Evolutionary conservation across 2,329 filamentous ascomycete genomes (phyloP), one percentile per base, ranked within the genome.

Genomic region (Stachybotrys elegans): DNA sequence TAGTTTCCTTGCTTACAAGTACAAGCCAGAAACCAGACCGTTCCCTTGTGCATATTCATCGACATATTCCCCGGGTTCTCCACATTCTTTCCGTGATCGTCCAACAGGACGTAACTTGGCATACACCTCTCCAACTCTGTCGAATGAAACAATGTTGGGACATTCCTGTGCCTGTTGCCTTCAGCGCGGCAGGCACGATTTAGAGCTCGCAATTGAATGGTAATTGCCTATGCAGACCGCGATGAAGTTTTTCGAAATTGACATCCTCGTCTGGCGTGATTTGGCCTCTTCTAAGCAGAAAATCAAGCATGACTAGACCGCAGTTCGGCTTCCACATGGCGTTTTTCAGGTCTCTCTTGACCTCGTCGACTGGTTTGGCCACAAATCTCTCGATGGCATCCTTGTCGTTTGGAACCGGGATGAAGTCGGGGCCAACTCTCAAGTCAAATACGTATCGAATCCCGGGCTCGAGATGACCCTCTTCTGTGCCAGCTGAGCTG

Each of bases 271-370:
- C 46, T 7, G 48, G 50, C 11, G 40, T 50, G 32, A 65, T 46
- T 25, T 57, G 54, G 5, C 55, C 51, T 43, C 59, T 58, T 16
- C 62, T 58, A 12, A 61, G 44, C 31, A 68, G 45, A 40, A 66
- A 68, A 36, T 66, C 61, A 20, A 68, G 50, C 59, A 66, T 66
- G n/a, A 65, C 62, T 6, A 67, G 48, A n/a, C 56, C 65, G 38
- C 61, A 65, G 42, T 66, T 67, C n/a, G 64, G 63, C 51, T 68
- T 68, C 65, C 65, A 68, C 22, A 43, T 43, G 8, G 49, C 42
- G 5, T 43, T 43, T 16, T 50, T 47, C 37, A 67, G 49, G 20
- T 54, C 51, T 19, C 44, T 34, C 52, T 57, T 60, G 25, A 67
- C 57, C 19, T 64, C 51, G 3, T 58, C 51, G 11, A 65, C 51